Evolutionary conservation across 163 green algal species (phyloP), one percentile per base, ranked within the genome.

Genomic region (Coccomyxa subellipsoidea): DNA sequence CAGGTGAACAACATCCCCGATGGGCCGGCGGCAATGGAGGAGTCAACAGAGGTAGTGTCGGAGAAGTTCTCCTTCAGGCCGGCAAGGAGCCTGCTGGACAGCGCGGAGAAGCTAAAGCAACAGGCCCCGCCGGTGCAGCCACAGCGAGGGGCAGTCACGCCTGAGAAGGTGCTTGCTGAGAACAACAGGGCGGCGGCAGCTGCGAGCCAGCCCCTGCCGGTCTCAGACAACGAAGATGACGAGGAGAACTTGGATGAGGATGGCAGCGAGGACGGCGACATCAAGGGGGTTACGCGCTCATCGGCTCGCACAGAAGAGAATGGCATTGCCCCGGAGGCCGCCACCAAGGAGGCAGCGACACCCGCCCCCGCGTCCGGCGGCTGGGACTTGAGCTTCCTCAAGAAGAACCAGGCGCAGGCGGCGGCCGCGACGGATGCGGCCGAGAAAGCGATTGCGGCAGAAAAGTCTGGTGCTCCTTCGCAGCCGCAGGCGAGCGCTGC

Each of bases 321-420:
- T n/a, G 66, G 66, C 18, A 18, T 27, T 1, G 23, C 47, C 47
- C 47, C 47, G 47, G 18, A 66, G 18, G 47, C 18, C 18, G 29
- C 66, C 66, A 73, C 2, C 66, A 73, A 27, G 21, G 0, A n/a
- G 31, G 66, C 29, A 73, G n/a, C 29, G 23, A 18, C 47, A 59
- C 47, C 47, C 18, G 66, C 27, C n/a, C 31, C n/a, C 32, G 31
- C 70, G 32, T 12, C 10, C 8, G 8, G 8, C 70, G 32, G 70
- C 70, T 77, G 70, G 70, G 70, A 34, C 70, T 31, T 7, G 70
- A 32, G 27, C 70, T 77, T 77, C 70, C 70, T 77, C 2, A 38
- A 77, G 70, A 31, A 77, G 70, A 77, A 77, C 32, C 32, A 27
- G 18, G 70, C 70, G 18, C 2, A 31, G 8, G 32, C 18, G 2